Base-by-base conservation (phyloP, 345 rosid genomes). In the Heritiera fomes region DNA sequence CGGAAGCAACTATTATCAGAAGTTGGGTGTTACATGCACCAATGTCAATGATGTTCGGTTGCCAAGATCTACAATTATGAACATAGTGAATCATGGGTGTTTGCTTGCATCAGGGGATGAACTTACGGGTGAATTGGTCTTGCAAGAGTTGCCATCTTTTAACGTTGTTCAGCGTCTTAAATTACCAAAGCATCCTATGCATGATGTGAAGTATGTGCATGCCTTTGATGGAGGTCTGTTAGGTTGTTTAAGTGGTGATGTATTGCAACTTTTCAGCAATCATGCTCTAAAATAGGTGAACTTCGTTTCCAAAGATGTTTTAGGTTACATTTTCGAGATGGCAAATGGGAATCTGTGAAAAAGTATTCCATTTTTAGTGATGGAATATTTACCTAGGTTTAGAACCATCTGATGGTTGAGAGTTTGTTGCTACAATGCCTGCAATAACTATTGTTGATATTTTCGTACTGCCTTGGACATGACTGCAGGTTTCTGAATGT, bases 91-190 rank as follows among this genome's bases (percentile, higher is more conserved):
- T 52, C 76, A 77, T 81, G 83, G 79, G 62, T 80, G 78, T 14
- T 52, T 90, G 75, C 88, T 95, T 77, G 97, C 84, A 66, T 82
- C 88, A 30, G 87, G 91, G 18, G 95, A 95, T n/a, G 98, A 93
- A 86, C 86, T 49, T 58, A 80, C 88, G 6, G 71, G 81, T 18
- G 87, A 82, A 67, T 68, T 95, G 83, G 38, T 84, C 69, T 82
- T 95, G 91, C 98, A 87, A 80, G 89, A 92, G 80, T 81, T 92
- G 82, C 93, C 90, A 3, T 86, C 87, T 66, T 88, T 92, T 75
- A 13, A 76, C 0, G 58, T 80, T 67, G 79, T 52, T 52, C 56
- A 52, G 56, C 56, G 18, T 66, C 82, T 93, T 38, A 80, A 85
- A 77, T 8, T 90, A 78, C 84, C 70, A 28, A 84, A 86, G 75